Base-by-base conservation (phyloP, 1,139 yeast species). In the Casaregolazyma lundiana region DNA sequence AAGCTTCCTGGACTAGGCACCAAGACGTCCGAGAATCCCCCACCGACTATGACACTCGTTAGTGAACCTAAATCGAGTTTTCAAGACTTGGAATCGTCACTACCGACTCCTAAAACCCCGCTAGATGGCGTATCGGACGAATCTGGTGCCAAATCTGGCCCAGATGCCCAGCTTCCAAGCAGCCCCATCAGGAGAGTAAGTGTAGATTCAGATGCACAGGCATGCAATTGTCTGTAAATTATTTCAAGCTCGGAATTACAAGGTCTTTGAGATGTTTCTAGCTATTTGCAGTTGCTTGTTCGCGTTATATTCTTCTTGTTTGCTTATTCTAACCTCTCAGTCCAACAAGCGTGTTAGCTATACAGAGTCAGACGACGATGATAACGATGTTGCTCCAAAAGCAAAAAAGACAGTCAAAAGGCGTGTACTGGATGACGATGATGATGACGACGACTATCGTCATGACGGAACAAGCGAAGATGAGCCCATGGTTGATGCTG, bases 311-410 rank as follows among this genome's bases (percentile, higher is more conserved):
- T n/a, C n/a, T n/a, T n/a, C n/a, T n/a, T 39, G 21, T 4, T 35
- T 35, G 6, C 35, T 21, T 18, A 17, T 11, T 30, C 35, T 19
- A 15, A 22, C 39, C 24, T 30, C 34, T 15, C 41, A 38, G 32
- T 26, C 37, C 9, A 38, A 46, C 19, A 38, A 43, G 41, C 51
- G 53, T 19, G 56, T 60, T 21, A 51, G 46, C 19, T 61, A 60
- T 36, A 39, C 43, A 3, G 64, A 60, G 34, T 46, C 48, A 30
- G 57, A 57, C 16, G 62, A 57, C 15, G 59, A 55, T 2, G 61
- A 55, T 6, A 59, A 50, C 6, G 43, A 35, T 15, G 35, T 44
- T 4, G 35, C 35, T 11, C 34, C 26, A 29, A 37, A 35, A 22
- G 16, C 38, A 24, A 39, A 38, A 18, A 43, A 35, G 13, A 24